Evolutionary conservation across 768 basidiomycete species (phyloP), one percentile per base, ranked within the genome.

Genomic region (Mycena sanguinolenta): DNA sequence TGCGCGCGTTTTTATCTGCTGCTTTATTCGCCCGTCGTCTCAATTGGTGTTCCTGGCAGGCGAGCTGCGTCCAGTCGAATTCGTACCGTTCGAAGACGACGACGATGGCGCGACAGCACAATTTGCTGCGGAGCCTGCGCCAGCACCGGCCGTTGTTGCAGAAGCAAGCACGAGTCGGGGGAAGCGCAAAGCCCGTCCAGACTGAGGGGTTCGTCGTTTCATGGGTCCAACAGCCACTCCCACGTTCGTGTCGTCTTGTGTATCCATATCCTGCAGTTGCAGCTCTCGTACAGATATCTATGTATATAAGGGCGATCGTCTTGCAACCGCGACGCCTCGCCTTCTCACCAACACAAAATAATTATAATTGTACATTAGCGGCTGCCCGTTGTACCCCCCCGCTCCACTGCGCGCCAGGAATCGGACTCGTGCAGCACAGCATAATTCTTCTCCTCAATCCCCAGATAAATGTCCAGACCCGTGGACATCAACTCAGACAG

Each of bases 71-170:
- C 90, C 92, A 16, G 86, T 94, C 44, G 80, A 87, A 44, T 89
- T 89, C 27, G 86, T 84, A 14, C 82, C 88, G 16, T 78, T 92
- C 65, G 77, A 86, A 25, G 91, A 91, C 54, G 92, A 92, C 27
- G 90, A 91, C 1, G 90, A 90, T 34, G 32, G 32, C 32, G 32
- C 10, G 10, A 34, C 32, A 2, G 87, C 65, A 30, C 70, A 72
- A 54, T 63, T 66, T 19, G 23, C 49, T 25, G 9, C n/a, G 7
- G 49, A 17, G 14, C 49, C 49, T 38, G 65, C 65, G 28, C 73
- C 76, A 13, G 77, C 80, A 16, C 71, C 75, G 28, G 75, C 80
- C 0, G 66, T 63, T 39, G 76, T 79, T 0, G 67, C 65, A 44
- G 77, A 82, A 70, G 77, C 81, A 14, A 82, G 82, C 53, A 74